Evolutionary conservation across 345 rosid genomes (phyloP).

Genomic region (Citrus inodora): DNA sequence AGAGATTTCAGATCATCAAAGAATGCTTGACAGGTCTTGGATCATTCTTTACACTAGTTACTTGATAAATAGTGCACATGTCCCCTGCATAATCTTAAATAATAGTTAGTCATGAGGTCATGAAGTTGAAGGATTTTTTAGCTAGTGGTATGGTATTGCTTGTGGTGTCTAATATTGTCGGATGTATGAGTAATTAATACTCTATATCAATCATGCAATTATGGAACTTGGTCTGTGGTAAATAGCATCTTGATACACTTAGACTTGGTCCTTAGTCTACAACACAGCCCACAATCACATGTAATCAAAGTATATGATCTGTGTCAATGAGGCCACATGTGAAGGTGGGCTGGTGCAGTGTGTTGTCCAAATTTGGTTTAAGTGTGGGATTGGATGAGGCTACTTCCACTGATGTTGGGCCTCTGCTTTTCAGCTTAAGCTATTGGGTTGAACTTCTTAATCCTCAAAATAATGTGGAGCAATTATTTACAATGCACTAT

Average conservation of each 20-base stretch:
- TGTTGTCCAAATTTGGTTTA: not conserved
- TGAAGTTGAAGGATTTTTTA: not conserved
- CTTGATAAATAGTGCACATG: not conserved
- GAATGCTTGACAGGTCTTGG: constrained; percentile 56
- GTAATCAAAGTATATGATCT: not conserved
- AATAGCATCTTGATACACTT: not conserved
- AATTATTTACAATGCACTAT: not conserved
- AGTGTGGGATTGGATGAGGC: not conserved
- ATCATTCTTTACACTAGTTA: not conserved
- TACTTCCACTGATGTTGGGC: not conserved
- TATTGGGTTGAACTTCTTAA: not conserved
- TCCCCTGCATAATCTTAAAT: not conserved
- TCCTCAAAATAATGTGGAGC: not conserved
- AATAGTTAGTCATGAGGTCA: too few species aligned
- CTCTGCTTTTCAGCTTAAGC: not conserved
- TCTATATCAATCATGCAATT: not conserved
- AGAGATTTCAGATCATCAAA: constrained; percentile 62
- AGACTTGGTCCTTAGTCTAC: not conserved
- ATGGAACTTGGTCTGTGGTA: not conserved
- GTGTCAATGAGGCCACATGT: too few species aligned
- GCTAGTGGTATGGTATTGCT: not conserved
- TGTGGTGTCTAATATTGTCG: not conserved
- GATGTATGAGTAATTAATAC: not conserved
- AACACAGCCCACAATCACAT: not conserved
- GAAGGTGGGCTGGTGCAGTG: too few species aligned